A percentile compares a stretch with the other conserved stretches of the same genome.
phyloP scores from a whole-genome alignment of 2,329 filamentous ascomycete species.

The Pseudogymnoascus sp. region DNA sequence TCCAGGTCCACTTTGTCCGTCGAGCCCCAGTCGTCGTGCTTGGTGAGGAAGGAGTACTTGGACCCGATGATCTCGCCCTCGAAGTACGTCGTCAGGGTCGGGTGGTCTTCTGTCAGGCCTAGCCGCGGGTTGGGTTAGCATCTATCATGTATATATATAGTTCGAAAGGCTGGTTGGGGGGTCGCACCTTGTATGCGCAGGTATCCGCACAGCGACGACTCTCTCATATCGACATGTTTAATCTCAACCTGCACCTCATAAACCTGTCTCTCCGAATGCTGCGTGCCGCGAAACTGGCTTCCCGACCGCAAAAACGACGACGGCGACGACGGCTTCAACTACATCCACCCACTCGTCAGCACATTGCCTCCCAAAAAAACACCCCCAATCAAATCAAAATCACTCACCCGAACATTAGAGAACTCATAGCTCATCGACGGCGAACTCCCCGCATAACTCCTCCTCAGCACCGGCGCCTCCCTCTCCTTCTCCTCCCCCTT shows the following conservation, averaged over 20 bases:
- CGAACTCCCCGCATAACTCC: slow-evolving; percentile 28
- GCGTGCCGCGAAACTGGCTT: slow-evolving; percentile 81
- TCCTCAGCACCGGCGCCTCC: slow-evolving; percentile 24
- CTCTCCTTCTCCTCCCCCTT: slow-evolving; percentile 30
- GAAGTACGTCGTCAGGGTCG: slow-evolving; percentile 96
- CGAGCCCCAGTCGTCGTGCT: slow-evolving; percentile 84
- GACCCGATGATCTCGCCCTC: slow-evolving; percentile 95
- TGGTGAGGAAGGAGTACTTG: slow-evolving; percentile 88
- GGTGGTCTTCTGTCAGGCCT: slow-evolving; percentile 93
- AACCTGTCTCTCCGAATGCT: slow-evolving; percentile 83
- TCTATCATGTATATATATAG: slow-evolving; percentile 5
- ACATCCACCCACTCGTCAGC: neutral
- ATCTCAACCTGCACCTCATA: slow-evolving; percentile 97
- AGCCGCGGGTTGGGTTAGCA: slow-evolving; percentile 11
- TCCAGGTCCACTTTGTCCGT: slow-evolving; percentile 83
- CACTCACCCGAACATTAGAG: slow-evolving; percentile 45
- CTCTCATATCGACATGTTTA: slow-evolving; percentile 88
- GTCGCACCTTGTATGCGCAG: slow-evolving; percentile 80
- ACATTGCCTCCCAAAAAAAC: neutral
- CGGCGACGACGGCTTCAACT: slow-evolving; percentile 59
- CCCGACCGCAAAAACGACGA: slow-evolving; percentile 81
- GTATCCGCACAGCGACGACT: slow-evolving; percentile 92
- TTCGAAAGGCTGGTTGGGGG: neutral
- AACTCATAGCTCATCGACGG: slow-evolving; percentile 45
- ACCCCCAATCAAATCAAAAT: neutral